Evolutionary conservation across 352 stramenopile species (phyloP).

Genomic region (Phytophthora meadii): DNA sequence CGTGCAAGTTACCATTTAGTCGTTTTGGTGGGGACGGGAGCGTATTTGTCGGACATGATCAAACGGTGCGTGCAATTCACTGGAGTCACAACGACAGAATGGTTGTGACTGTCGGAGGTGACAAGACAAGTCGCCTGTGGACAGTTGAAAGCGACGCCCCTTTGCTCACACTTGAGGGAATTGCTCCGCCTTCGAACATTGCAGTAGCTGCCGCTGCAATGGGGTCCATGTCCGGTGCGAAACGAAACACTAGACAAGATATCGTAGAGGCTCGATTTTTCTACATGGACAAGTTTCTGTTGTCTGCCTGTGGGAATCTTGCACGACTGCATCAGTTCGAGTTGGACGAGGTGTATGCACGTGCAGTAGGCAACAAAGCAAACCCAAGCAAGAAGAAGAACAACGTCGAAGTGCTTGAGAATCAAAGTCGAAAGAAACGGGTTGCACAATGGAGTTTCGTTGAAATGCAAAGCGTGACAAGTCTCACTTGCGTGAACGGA

Average conservation of each 20-base stretch:
- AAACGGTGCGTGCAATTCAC: slow-evolving; percentile 66
- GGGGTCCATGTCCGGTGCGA: slow-evolving; percentile 45
- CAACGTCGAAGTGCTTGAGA: slow-evolving; percentile 50
- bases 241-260: slow-evolving; percentile 60
- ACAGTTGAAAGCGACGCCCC: slow-evolving; percentile 62
- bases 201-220: slow-evolving; percentile 39
- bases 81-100: slow-evolving; percentile 82
- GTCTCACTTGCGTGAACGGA: slow-evolving; percentile 78
- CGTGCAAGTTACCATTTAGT: slow-evolving; percentile 76
- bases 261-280: slow-evolving; percentile 81
- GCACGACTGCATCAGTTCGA: slow-evolving; percentile 80
- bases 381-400: slow-evolving; percentile 31
- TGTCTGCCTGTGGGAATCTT: slow-evolving; percentile 70
- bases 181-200: slow-evolving; percentile 35
- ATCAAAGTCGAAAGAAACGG: slow-evolving; percentile 73
- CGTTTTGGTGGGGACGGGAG: slow-evolving; percentile 72
- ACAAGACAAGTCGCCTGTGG: slow-evolving; percentile 80
- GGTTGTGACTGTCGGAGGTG: slow-evolving; percentile 69
- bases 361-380: slow-evolving; percentile 36
- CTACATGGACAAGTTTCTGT: slow-evolving; percentile 90
- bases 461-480: slow-evolving; percentile 75
- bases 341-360: slow-evolving; percentile 64
- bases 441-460: slow-evolving; percentile 67
- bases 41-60: slow-evolving; percentile 74
- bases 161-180: slow-evolving; percentile 65